A percentile compares a stretch with the other conserved stretches of the same genome.
These are phyloP conservation scores for Colletotrichum noveboracense DNA, from an alignment of 2,329 filamentous ascomycete genomes.

Conservation along the genomic window DNA sequence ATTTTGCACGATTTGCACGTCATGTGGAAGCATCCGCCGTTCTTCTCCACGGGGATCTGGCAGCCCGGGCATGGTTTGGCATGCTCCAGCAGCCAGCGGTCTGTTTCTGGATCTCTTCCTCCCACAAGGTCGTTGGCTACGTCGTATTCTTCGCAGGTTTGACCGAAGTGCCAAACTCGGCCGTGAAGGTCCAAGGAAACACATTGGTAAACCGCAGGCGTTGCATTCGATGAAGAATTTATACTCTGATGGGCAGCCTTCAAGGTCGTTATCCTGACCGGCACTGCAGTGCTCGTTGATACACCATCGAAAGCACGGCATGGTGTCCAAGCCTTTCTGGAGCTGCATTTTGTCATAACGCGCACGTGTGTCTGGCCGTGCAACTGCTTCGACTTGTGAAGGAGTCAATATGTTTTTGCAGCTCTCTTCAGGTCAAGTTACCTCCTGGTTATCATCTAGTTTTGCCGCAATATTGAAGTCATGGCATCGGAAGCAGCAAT, in stretches of 20 bases:
- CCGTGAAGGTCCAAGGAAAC: constrained; percentile 31
- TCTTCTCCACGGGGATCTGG: constrained; percentile 26
- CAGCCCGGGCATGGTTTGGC: constrained; percentile 31
- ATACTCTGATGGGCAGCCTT: background rate
- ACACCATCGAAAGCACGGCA: constrained; percentile 29
- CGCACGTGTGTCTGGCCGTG: background rate
- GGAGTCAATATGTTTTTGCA: background rate
- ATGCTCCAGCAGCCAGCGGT: constrained; percentile 24
- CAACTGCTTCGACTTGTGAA: constrained; percentile 13
- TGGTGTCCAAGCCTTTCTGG: background rate
- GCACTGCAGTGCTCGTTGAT: constrained; percentile 25
- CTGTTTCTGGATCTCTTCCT: constrained; percentile 11
- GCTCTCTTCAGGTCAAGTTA: background rate
- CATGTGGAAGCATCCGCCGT: constrained; percentile 45
- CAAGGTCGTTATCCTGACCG: constrained; percentile 26
- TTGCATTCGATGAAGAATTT: constrained; percentile 25
- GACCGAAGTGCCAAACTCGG: constrained; percentile 28
- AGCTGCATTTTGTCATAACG: constrained; percentile 19
- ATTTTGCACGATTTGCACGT: constrained; percentile 40
- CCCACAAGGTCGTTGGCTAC: background rate
- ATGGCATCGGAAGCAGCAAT: background rate
- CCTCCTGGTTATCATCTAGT: background rate
- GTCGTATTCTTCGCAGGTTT: constrained; percentile 25
- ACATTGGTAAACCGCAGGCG: constrained; percentile 29
- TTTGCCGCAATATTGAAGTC: background rate